Base-by-base conservation (phyloP, 2,329 filamentous ascomycete species). In the Stachybotrys echinatus region DNA sequence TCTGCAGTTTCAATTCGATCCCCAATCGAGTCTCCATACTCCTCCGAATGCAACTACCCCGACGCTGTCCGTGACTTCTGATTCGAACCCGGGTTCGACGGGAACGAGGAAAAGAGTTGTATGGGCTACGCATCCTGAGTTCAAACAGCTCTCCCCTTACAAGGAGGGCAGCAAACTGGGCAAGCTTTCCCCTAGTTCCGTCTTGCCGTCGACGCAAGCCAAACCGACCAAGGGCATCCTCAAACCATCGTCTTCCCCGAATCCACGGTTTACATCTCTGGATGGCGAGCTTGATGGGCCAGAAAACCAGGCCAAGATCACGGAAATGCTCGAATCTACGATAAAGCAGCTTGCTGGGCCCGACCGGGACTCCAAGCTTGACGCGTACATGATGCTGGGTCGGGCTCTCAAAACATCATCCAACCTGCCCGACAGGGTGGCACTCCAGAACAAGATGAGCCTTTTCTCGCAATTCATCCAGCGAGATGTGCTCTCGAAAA, bases 371-470 rank as follows among this genome's bases (percentile, higher is more conserved):
- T 84, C 83, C 12, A 87, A 87, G 57, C 69, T 94, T 27, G 94
- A 99, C 70, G 89, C 92, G 45, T 97, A 99, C 62, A 84, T 85
- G 64, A 87, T 87, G 60, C 74, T 99, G 42, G 82, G 87, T 27
- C 80, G 84, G 31, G 84, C 86, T 4, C 74, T 96, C 58, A 88
- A 89, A 64, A 80, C 87, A 6, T 96, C 92, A 50, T 89, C 92
- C 54, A 88, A 89, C 57, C 72, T 95, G 14, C 91, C 91, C 0
- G 87, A 94, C 56, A 74, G 83, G 34, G 81, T 87, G 50, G 84
- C 84, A 12, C 74, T 95, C 49, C 79, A 83, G 50, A 80, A 82
- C 47, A 95, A 94, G 66, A 86, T 96, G 76, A 77, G 79, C 12
- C 70, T 89, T 3, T 79, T 97, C 51, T 83, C 83, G 56, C 86